These are phyloP conservation scores for Aureobasidium sp. DNA, from an alignment of 2,329 filamentous ascomycete species.

Conservation along the genomic window DNA sequence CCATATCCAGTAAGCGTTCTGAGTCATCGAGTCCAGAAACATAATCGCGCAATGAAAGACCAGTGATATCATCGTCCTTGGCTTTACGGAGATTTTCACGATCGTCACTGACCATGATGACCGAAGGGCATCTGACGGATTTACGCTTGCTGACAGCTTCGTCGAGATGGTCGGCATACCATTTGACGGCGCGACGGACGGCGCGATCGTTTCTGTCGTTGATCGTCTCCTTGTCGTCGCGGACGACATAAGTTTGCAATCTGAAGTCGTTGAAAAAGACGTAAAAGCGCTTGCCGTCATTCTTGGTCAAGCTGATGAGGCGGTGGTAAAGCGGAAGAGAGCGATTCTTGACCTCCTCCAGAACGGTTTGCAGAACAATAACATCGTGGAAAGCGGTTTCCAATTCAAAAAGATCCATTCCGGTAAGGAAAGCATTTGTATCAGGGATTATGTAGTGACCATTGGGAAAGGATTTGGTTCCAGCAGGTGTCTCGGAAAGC, in stretches of 20 bases:
- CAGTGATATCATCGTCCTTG: slow-evolving; percentile 64
- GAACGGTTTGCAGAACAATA: slow-evolving; percentile 89
- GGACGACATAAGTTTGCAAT: slow-evolving; percentile 76
- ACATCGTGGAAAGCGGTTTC: slow-evolving; percentile 90
- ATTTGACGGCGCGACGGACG: slow-evolving; percentile 75
- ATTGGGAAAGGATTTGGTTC: slow-evolving; percentile 71
- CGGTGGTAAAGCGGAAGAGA: slow-evolving; percentile 94
- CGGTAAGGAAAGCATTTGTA: slow-evolving; percentile 90
- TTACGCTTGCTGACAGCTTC: slow-evolving; percentile 51
- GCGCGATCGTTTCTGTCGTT: slow-evolving; percentile 96
- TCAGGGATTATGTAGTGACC: slow-evolving; percentile 95
- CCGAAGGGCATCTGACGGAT: slow-evolving; percentile 56
- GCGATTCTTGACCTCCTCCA: slow-evolving; percentile 91
- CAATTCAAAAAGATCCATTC: slow-evolving; percentile 95
- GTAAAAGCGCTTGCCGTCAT: slow-evolving; percentile 94
- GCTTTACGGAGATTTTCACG: slow-evolving; percentile 80
- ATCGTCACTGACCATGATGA: slow-evolving; percentile 94
- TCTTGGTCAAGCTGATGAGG: slow-evolving; percentile 81
- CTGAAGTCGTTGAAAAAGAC: slow-evolving; percentile 99
- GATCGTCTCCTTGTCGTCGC: slow-evolving; percentile 73
- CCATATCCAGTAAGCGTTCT: slow-evolving; percentile 85
- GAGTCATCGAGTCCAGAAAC: slow-evolving; percentile 78
- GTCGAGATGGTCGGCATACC: slow-evolving; percentile 80
- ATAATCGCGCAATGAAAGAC: slow-evolving; percentile 62
- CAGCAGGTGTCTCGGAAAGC: slow-evolving; percentile 80